phyloP scores from a whole-genome alignment of 306 rosid species.

The Dalbergia cultrata region DNA sequence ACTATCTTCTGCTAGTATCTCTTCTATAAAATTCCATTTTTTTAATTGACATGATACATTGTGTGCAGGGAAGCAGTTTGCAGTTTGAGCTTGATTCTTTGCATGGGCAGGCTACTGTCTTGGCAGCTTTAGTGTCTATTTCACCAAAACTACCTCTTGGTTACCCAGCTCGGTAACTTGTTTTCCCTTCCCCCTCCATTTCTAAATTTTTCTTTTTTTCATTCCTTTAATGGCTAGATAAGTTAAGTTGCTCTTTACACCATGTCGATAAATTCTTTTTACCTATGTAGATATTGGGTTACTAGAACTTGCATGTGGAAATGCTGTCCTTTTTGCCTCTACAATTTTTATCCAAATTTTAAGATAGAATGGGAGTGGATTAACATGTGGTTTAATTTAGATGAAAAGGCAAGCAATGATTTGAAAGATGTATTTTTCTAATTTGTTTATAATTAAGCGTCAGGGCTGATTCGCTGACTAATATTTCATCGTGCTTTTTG shows the following conservation, averaged over 20 bases:
- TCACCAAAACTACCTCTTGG: slow-evolving; percentile 96
- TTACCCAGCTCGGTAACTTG: slow-evolving; percentile 85
- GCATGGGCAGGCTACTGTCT: slow-evolving; percentile 93
- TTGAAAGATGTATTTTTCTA: slow-evolving; percentile 2
- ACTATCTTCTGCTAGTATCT: not conserved
- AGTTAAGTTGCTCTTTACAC: slow-evolving; percentile 1
- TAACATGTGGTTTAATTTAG: slow-evolving; percentile 5
- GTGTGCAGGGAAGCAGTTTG: slow-evolving; percentile 77
- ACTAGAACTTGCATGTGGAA: slow-evolving; percentile 36
- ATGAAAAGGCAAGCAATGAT: slow-evolving; percentile 24
- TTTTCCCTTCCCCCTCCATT: not conserved
- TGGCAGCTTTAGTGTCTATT: slow-evolving; percentile 91
- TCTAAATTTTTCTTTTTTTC: slow-evolving; percentile 1
- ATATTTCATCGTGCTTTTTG: not conserved
- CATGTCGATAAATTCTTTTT: slow-evolving; percentile 17
- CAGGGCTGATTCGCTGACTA: slow-evolving; percentile 23
- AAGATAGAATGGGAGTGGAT: slow-evolving; percentile 15
- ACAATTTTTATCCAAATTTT: slow-evolving; percentile 37
- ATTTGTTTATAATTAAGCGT: not conserved
- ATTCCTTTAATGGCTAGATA: slow-evolving; percentile 3
- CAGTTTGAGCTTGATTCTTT: slow-evolving; percentile 86
- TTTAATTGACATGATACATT: slow-evolving; percentile 41
- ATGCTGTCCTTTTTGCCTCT: slow-evolving; percentile 13
- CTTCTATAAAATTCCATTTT: slow-evolving; percentile 24
- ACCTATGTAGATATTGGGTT: not conserved